Base-by-base conservation (phyloP, 2,329 filamentous ascomycete genomes). In the Epichloe uncinata region DNA sequence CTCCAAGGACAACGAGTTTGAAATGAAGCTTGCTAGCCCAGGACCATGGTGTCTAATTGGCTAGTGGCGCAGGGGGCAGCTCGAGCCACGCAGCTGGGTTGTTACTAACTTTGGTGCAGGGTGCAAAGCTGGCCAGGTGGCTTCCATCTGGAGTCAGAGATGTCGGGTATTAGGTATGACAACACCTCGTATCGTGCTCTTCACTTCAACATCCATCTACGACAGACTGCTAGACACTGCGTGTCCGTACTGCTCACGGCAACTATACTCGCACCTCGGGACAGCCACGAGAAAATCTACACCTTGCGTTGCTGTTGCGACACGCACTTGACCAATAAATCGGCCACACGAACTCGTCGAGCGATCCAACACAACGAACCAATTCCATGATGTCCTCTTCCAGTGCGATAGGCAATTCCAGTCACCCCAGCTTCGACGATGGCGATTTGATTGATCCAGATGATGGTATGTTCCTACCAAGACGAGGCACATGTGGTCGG, bases 401-500 rank as follows among this genome's bases (percentile, higher is more conserved):
- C 49, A 71, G 63, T 60, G 65, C 66, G 55, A 68, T 66, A 60
- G 74, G 78, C 63, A 77, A 82, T 61, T 81, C 81, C 61, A 73
- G 78, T 61, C 76, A 77, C 55, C 77, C 80, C 51, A 72, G 78
- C 53, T 69, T 83, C 54, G 72, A 78, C 45, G 79, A 84, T 53
- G 81, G 84, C 58, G 84, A 88, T 59, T 68, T 89, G 60, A 87
- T 90, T 67, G 85, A 90, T 59, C 82, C 83, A 3, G 84, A 88
- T 72, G 82, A 89, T 69, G 84, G 85, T 87, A 69, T 58, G 69
- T 52, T 13, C 18, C n/a, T 18, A 33, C 5, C 15, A 26, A 9
- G 20, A 15, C 26, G 15, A 22, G 5, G 7, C 12, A 36, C 26
- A 30, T n/a, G 12, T 30, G 16, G 11, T 18, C n/a, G 41, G 13